A percentile compares a stretch with the other conserved stretches of the same genome.
Conservation (phyloP, 2,329 filamentous ascomycete species). For the Colletotrichum magnum region DNA sequence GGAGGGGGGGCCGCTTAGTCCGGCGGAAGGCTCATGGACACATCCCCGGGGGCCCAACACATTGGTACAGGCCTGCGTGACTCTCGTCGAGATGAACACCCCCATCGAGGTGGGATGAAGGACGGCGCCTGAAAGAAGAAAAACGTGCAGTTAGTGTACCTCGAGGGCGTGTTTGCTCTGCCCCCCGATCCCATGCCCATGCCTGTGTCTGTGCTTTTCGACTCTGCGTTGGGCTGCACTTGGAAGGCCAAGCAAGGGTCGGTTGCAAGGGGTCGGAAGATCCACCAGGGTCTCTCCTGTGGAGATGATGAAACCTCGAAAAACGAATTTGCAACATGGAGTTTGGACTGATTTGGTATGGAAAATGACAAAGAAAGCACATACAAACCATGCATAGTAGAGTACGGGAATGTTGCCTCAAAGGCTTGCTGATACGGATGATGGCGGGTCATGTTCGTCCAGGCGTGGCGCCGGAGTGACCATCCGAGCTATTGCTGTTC, state of each 20-base stretch:
- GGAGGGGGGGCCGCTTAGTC: conserved; percentile 18
- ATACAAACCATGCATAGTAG: too few species aligned
- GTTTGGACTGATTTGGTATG: conserved; percentile 15
- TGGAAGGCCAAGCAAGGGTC: conserved; percentile 13
- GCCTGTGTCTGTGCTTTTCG: conserved; percentile 9
- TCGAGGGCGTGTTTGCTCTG: conserved; percentile 10
- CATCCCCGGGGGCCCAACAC: conserved; percentile 37
- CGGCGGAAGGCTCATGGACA: conserved; percentile 30
- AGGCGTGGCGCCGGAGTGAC: conserved; percentile 23
- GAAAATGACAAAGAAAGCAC: conserved; percentile 33
- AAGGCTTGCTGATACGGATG: conserved; percentile 9
- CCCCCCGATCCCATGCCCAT: neutral
- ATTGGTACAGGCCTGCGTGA: conserved; percentile 27
- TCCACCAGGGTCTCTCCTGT: conserved; percentile 30
- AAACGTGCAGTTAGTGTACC: conserved; percentile 13
- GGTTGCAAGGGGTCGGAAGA: conserved; percentile 34
- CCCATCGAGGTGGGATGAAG: conserved; percentile 22
- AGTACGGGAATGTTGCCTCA: conserved; percentile 15
- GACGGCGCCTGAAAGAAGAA: conserved; percentile 34
- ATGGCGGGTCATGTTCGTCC: conserved; percentile 12
- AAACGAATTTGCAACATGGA: conserved; percentile 29
- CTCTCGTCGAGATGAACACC: conserved; percentile 22
- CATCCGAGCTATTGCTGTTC: neutral
- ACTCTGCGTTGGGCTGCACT: conserved; percentile 25
- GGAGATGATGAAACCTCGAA: conserved; percentile 39